Evolutionary conservation across 805 yeast genomes (phyloP), one percentile per base, ranked within the genome.

Genomic region (Wickerhamiella azyma): DNA sequence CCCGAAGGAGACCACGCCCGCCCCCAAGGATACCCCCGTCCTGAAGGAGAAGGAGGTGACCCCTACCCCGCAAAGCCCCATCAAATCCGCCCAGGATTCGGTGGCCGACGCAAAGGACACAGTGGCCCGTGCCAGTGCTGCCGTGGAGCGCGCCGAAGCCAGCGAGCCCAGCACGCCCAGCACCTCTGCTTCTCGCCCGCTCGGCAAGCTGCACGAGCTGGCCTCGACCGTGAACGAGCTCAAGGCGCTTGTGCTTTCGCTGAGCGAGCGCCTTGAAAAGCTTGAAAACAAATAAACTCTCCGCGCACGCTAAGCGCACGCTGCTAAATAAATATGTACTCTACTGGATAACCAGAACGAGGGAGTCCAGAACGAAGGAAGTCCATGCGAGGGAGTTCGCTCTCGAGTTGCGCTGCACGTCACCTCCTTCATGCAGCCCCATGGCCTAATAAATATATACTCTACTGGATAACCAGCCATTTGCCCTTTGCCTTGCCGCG

Each of bases 221-320:
- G 14, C 32, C 38, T 28, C 28, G 13, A 45, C 46, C 7, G 52
- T 54, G 29, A 40, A 47, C 26, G 48, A 51, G 29, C 51, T 59
- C 18, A 48, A 50, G 17, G 41, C 40, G 24, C 48, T 53, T 14
- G 46, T 60, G 9, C 45, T 33, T 19, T 45, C 47, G 26, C 48
- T 58, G 11, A 43, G 51, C 4, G 47, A 41, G 13, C 52, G 57
- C 18, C 28, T 59, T 14, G 55, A 51, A 29, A 39, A 46, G 32
- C 52, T 58, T 13, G 55, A 52, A 17, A 37, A 24, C 18, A 50
- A 45, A 28, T 21, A 7, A 29, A 36, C n/a, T n/a, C n/a, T n/a
- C n/a, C n/a, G n/a, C n/a, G n/a, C n/a, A n/a, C n/a, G n/a, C n/a
- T n/a, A n/a, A n/a, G n/a, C n/a, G n/a, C n/a, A n/a, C n/a, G n/a